Conservation (phyloP, 805 yeast species). For the Kazachstania bromeliacearum region DNA sequence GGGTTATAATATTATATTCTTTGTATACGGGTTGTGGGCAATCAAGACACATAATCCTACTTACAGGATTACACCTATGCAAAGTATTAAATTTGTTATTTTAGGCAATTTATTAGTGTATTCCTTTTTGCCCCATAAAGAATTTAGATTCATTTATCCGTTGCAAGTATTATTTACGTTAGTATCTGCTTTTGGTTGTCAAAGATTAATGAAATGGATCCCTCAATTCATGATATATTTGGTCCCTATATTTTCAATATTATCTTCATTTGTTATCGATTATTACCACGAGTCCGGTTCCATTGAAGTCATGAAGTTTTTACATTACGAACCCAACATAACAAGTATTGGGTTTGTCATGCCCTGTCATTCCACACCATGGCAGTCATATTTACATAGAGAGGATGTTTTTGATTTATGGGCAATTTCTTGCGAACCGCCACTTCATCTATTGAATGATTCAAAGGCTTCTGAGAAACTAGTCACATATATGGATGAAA, state of each 20-base stretch:
- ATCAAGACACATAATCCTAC: not conserved
- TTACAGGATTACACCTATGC: not conserved
- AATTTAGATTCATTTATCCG: slow-evolving; percentile 81
- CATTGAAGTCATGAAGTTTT: slow-evolving; percentile 49
- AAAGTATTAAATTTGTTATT: slow-evolving; percentile 25
- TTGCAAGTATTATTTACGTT: slow-evolving; percentile 64
- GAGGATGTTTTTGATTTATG: slow-evolving; percentile 43
- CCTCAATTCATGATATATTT: slow-evolving; percentile 9
- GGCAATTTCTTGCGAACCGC: slow-evolving; percentile 91
- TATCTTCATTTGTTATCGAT: slow-evolving; percentile 37
- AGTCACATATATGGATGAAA: slow-evolving; percentile 63
- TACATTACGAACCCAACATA: slow-evolving; percentile 35
- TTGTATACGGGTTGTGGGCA: slow-evolving; percentile 36
- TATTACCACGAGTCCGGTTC: slow-evolving; percentile 82
- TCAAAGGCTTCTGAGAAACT: slow-evolving; percentile 29
- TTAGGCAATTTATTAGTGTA: slow-evolving; percentile 43
- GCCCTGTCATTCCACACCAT: slow-evolving; percentile 97
- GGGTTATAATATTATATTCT: slow-evolving; percentile 57
- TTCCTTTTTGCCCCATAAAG: slow-evolving; percentile 74
- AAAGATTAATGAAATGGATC: slow-evolving; percentile 1
- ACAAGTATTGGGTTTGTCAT: slow-evolving; percentile 68
- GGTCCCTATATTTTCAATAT: slow-evolving; percentile 13
- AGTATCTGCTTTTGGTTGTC: slow-evolving; percentile 36
- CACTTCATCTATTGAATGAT: slow-evolving; percentile 35
- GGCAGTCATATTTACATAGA: slow-evolving; percentile 76